A percentile compares a stretch with the other conserved stretches of the same genome.
phyloP scores from a whole-genome alignment of 768 basidiomycete genomes.

The Pleurotus ostreatus region DNA sequence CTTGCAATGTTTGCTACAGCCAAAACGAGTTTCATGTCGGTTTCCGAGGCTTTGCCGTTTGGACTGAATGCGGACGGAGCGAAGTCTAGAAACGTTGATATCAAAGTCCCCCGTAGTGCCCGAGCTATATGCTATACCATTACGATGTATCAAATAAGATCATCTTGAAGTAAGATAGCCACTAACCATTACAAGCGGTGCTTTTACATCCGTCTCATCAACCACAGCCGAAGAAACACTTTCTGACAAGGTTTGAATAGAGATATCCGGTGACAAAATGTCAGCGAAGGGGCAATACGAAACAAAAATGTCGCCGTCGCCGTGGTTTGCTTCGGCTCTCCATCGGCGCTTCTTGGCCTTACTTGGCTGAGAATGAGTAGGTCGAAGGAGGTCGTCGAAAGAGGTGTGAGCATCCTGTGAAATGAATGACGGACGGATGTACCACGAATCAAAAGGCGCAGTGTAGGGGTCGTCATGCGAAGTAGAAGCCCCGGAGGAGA shows the following conservation, averaged over 20 bases:
- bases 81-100: constrained; percentile 84
- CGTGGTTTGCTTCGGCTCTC: constrained; percentile 30
- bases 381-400: constrained; percentile 46
- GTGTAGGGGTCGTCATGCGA: constrained; percentile 15
- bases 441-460: constrained; percentile 51
- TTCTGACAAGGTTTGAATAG: not conserved
- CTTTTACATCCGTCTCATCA: too few species aligned
- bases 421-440: constrained; percentile 56
- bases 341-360: constrained; percentile 19
- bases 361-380: constrained; percentile 12
- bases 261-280: not conserved
- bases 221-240: not conserved
- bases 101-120: constrained; percentile 72
- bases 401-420: constrained; percentile 44
- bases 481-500: constrained; percentile 19
- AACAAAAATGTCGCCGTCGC: constrained; percentile 18
- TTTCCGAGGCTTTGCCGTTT: constrained; percentile 50
- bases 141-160: too few species aligned
- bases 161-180: too few species aligned
- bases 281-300: not conserved
- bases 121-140: constrained; percentile 57
- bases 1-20: constrained; percentile 54
- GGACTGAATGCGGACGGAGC: constrained; percentile 82
- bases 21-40: constrained; percentile 57
- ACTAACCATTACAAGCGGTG: too few species aligned